These are phyloP conservation scores for Malassezia arunalokei DNA, from an alignment of 1,284 basidiomycete species.

Conservation along the genomic window DNA sequence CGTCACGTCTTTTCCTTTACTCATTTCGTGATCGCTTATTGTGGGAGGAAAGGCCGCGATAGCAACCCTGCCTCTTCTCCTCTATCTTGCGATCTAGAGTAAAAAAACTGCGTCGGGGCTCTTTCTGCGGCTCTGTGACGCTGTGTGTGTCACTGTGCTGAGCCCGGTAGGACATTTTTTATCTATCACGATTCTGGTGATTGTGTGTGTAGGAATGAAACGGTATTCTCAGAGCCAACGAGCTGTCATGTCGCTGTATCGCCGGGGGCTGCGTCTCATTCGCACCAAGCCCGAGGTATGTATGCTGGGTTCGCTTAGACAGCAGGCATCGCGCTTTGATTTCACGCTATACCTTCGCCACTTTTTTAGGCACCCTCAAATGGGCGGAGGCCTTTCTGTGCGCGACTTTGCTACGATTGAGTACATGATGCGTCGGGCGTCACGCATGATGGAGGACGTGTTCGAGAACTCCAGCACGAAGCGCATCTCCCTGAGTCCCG, in stretches of 20 bases:
- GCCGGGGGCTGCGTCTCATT: conserved; percentile 11
- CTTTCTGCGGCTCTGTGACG: neutral
- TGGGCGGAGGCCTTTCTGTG: conserved; percentile 32
- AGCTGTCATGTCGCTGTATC: conserved; percentile 10
- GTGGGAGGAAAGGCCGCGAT: conserved; percentile 13
- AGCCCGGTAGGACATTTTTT: neutral
- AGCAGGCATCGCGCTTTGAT: conserved; percentile 27
- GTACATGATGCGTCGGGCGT: conserved; percentile 37
- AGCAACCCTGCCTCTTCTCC: conserved; percentile 8
- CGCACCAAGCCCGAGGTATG: conserved; percentile 17
- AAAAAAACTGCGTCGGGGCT: neutral
- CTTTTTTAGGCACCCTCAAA: conserved; percentile 37
- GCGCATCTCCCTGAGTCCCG: conserved; percentile 24
- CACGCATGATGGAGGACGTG: conserved; percentile 29
- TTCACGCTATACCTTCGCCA: conserved; percentile 43
- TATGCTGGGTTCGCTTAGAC: neutral
- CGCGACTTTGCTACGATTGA: conserved; percentile 42
- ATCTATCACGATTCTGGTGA: neutral
- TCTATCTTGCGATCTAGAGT: conserved; percentile 18
- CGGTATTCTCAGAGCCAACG: conserved; percentile 12
- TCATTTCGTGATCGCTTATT: conserved; percentile 19
- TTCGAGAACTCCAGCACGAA: conserved; percentile 32
- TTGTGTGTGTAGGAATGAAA: conserved; percentile 7
- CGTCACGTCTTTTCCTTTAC: conserved; percentile 4
- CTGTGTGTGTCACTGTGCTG: neutral